Evolutionary conservation across 805 yeast species (phyloP), one percentile per base, ranked within the genome.

Genomic region (Helenozyma rhizophorensis): DNA sequence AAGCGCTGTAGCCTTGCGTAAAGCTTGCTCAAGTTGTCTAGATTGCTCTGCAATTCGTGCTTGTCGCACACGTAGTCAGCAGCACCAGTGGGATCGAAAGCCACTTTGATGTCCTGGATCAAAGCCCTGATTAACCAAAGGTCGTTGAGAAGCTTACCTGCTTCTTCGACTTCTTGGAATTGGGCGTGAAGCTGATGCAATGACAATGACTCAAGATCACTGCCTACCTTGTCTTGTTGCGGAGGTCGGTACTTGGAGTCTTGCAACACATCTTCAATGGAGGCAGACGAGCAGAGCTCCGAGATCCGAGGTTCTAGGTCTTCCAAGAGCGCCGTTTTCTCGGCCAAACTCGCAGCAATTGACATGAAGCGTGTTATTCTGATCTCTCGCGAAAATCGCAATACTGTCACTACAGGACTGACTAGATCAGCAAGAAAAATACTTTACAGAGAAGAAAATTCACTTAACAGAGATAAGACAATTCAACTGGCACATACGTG

Each of bases 121-220:
- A 57, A 39, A 13, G 53, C 55, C 18, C 50, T 53, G 12, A 57
- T 38, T 10, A 51, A 44, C 60, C 60, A 54, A 5, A 59, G 42
- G 13, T 42, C 50, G 21, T 55, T 48, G 28, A 62, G 47, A 14
- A 41, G 37, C 8, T 24, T 24, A 10, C 45, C 35, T 4, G 38
- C 35, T 11, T 32, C 33, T 10, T 43, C 42, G 9, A 37, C 28
- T 7, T 37, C 42, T 24, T 37, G 32, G 30, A 34, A 36, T 19
- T 39, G 39, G 14, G 45, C 42, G 21, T 43, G 37, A 10, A 43
- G 33, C 26, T 43, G 48, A 27, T 41, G 37, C 8, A 43, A 21
- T 11, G 40, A 32, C 19, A 42, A 22, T 17, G 19, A 17, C 19
- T 8, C 19, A 8, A 17, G 19, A 8, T 17, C 8, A 8, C 8